A percentile compares a stretch with the other conserved stretches of the same genome.
phyloP scores from a whole-genome alignment of 805 yeast species.

The Ogataea angusta region DNA sequence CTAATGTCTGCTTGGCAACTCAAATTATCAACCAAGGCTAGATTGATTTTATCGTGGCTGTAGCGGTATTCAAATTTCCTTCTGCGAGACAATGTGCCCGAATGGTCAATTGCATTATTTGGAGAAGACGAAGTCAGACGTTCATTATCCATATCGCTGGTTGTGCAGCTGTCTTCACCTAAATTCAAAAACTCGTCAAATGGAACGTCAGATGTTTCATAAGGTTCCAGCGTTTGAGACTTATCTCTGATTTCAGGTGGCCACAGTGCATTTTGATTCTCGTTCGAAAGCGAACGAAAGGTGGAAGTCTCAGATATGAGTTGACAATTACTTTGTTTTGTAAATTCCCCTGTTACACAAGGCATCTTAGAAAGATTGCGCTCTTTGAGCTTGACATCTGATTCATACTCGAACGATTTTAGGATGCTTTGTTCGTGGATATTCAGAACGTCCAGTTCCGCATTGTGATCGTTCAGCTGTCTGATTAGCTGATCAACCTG shows the following conservation, averaged over 20 bases:
- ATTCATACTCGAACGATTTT: background rate
- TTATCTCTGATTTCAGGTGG: background rate
- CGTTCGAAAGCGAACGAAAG: conserved; percentile 19
- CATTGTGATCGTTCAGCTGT: conserved; percentile 18
- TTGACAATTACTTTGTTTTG: conserved; percentile 16
- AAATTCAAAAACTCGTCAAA: conserved; percentile 24
- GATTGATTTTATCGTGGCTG: conserved; percentile 26
- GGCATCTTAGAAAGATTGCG: background rate
- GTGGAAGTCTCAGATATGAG: conserved; percentile 27
- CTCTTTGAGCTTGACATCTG: background rate
- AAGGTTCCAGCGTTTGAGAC: background rate
- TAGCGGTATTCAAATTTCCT: conserved; percentile 28
- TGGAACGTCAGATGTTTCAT: conserved; percentile 8
- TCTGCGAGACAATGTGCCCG: conserved; percentile 6
- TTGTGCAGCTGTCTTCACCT: conserved; percentile 12
- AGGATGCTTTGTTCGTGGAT: conserved; percentile 15
- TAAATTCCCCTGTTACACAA: too few relatives aligned
- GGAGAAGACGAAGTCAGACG: conserved; percentile 2
- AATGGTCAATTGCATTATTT: background rate
- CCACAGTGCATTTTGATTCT: conserved; percentile 4
- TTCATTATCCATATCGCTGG: background rate
- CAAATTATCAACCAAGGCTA: conserved; percentile 26
- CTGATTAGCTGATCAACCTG: conserved; percentile 30
- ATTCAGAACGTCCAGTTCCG: conserved; percentile 19
- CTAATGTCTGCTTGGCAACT: background rate